Conservation (phyloP, 805 yeast genomes). For the Lipomyces sp. region DNA sequence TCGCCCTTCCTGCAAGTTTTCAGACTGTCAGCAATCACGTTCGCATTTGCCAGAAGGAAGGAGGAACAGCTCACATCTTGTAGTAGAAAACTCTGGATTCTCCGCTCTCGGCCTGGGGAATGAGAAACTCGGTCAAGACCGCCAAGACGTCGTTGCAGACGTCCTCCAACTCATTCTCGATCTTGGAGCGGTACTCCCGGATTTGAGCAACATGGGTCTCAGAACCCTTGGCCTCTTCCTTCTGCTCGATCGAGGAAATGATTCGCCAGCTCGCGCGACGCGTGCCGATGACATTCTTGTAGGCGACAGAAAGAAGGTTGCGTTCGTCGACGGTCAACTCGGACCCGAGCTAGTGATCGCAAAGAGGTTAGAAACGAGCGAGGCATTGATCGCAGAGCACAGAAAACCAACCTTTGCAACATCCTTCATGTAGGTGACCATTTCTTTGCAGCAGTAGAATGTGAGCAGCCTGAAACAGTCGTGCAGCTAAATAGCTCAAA, state of each 20-base stretch:
- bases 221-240: constrained; percentile 97
- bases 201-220: constrained; percentile 78
- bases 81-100: constrained; percentile 98
- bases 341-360: constrained; percentile 40
- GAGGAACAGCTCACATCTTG: constrained; percentile 65
- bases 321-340: constrained; percentile 98
- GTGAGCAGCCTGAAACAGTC: too few relatives aligned
- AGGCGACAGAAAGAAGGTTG: constrained; percentile 93
- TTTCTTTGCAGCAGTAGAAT: too few relatives aligned
- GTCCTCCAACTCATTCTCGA: constrained; percentile 88
- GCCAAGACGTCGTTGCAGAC: constrained; percentile 92
- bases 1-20: constrained; percentile 66
- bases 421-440: constrained; percentile 97
- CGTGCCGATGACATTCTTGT: constrained; percentile 98
- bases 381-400: not conserved
- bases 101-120: constrained; percentile 93
- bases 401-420: constrained; percentile 41
- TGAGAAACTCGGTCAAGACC: constrained; percentile 84
- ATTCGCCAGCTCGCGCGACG: constrained; percentile 99
- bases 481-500: not conserved
- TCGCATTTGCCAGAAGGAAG: not conserved
- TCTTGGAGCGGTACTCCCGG: constrained; percentile 93
- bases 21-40: not conserved
- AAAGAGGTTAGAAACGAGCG: too few relatives aligned
- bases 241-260: constrained; percentile 97